Percentiles rank a stretch among this genome's conserved stretches.
These are phyloP conservation scores for Mycena citricolor DNA, from an alignment of 1,284 basidiomycete genomes.

Conservation along the genomic window DNA sequence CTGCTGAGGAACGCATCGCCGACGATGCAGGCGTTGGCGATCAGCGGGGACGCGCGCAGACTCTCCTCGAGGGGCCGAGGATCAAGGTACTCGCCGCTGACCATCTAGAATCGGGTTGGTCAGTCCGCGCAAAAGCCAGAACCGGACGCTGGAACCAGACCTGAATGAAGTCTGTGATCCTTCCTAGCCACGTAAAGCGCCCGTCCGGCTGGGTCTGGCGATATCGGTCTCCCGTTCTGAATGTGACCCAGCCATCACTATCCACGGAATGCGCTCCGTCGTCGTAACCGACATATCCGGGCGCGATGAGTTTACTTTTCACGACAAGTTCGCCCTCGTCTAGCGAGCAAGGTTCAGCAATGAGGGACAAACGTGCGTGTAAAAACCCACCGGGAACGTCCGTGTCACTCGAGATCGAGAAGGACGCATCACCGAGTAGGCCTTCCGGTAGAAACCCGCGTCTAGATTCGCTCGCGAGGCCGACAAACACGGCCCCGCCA, in stretches of 20 bases:
- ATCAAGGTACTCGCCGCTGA: slow-evolving; percentile 31
- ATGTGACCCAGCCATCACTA: slow-evolving; percentile 30
- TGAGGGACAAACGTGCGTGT: background rate
- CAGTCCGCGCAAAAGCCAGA: background rate
- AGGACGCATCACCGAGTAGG: slow-evolving; percentile 25
- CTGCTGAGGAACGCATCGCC: slow-evolving; percentile 35
- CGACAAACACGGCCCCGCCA: slow-evolving; percentile 26
- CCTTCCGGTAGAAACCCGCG: slow-evolving; percentile 27
- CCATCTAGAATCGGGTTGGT: slow-evolving; percentile 28
- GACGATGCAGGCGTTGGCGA: slow-evolving; percentile 32
- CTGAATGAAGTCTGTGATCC: slow-evolving; percentile 37
- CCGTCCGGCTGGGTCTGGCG: slow-evolving; percentile 22
- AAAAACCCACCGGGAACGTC: slow-evolving; percentile 23
- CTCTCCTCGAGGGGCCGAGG: slow-evolving; percentile 32
- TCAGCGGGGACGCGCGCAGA: slow-evolving; percentile 26
- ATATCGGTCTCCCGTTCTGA: slow-evolving; percentile 37
- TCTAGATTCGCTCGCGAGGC: slow-evolving; percentile 16
- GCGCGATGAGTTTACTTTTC: slow-evolving; percentile 29
- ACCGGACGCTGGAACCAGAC: slow-evolving; percentile 17
- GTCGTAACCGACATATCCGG: slow-evolving; percentile 32
- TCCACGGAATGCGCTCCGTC: slow-evolving; percentile 30
- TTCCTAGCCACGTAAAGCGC: slow-evolving; percentile 33
- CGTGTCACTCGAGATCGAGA: slow-evolving; percentile 26
- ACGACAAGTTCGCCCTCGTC: slow-evolving; percentile 36
- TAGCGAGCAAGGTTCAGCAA: slow-evolving; percentile 1